Evolutionary conservation across 2,329 filamentous ascomycete species (phyloP), one percentile per base, ranked within the genome.

Genomic region (Colletotrichum plurivorum): DNA sequence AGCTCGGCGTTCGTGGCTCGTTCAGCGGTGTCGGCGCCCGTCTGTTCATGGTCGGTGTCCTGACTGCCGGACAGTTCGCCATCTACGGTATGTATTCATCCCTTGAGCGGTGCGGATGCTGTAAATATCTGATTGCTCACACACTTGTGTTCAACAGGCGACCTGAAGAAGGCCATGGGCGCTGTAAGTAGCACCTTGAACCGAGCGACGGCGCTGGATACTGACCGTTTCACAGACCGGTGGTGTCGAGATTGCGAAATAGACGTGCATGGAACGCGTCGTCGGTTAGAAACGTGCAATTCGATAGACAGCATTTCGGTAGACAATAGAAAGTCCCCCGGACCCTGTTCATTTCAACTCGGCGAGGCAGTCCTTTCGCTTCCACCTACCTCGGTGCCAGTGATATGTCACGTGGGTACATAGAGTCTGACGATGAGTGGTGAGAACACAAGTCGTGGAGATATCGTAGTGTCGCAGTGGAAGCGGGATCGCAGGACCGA

Each of bases 51-150:
- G 87, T 93, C 76, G 91, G 92, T 82, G 92, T 90, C 73, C 83
- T 94, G 75, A 93, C 91, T 72, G 90, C 90, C 72, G 91, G 91
- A 80, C 93, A 96, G 84, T 96, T 96, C 82, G 93, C 92, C 78
- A 97, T 97, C 82, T 97, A 97, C 79, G 59, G 59, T 27, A 52
- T 18, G 45, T 48, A 22, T 48, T 18, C 31, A 36, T 36, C 31
- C 31, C 43, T 45, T 6, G 18, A 22, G n/a, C 3, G 15, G 16
- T 48, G 16, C 15, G 18, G 16, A 20, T 20, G 6, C 15, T 22
- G 7, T n/a, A 22, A 9, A 22, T 10, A 2, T 10, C 8, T n/a
- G 15, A 48, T 20, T n/a, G 45, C 45, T 48, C 15, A 48, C 45
- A 22, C 7, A 4, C 2, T 20, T 18, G n/a, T 20, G 8, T 22